Percentiles rank a stretch among this genome's conserved stretches.
phyloP scores from a whole-genome alignment of 116 monocot species.

The Trichopus zeylanicus region DNA sequence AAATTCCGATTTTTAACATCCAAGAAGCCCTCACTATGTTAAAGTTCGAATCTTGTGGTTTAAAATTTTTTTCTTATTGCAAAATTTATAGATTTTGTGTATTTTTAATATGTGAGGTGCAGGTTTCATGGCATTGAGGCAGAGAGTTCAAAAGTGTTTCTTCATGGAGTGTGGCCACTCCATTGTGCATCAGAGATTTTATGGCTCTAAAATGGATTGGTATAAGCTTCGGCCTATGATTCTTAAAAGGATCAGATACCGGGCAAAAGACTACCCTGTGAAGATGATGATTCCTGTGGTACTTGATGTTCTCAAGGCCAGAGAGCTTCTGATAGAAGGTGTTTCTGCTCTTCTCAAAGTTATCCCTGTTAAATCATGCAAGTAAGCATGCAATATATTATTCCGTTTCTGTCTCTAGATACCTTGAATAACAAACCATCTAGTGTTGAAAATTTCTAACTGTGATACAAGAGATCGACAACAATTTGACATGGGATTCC shows the following conservation, averaged over 20 bases:
- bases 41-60: no score
- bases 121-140: conserved; percentile 22
- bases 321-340: conserved; percentile 42
- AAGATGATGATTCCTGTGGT: conserved; percentile 77
- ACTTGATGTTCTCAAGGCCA: conserved; percentile 56
- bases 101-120: not conserved
- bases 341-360: conserved; percentile 51
- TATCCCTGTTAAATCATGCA: conserved; percentile 75
- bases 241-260: conserved; percentile 70
- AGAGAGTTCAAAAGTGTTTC: conserved; percentile 9
- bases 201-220: conserved; percentile 62
- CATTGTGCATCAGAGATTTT: conserved; percentile 31
- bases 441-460: no score
- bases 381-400: conserved; percentile 33
- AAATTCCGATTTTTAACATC: no score
- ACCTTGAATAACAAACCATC: no score
- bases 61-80: no score
- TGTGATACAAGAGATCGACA: no score
- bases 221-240: conserved; percentile 81
- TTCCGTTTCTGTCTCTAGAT: no score
- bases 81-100: no score
- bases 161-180: conserved; percentile 1
- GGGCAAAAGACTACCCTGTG: conserved; percentile 63
- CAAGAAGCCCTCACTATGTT: no score
- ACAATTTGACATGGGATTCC: no score